A percentile compares a stretch with the other conserved stretches of the same genome.
Evolutionary conservation across 2,329 filamentous ascomycete genomes (phyloP).

Genomic region (Cadophora luteo-olivacea): DNA sequence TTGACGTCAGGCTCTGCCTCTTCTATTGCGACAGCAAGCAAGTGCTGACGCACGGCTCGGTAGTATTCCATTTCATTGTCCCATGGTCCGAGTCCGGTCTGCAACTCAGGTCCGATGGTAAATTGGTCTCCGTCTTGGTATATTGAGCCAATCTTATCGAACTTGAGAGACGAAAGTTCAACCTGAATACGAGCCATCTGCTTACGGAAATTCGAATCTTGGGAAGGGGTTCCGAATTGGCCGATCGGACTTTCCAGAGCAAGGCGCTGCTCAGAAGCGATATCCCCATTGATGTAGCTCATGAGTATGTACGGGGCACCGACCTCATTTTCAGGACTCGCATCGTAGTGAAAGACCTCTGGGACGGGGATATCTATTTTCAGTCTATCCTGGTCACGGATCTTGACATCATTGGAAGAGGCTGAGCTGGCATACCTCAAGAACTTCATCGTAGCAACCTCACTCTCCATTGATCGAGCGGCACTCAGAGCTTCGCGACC

Average conservation of each 20-base stretch:
- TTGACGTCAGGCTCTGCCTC: background rate
- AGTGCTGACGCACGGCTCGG: background rate
- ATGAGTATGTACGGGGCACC: background rate
- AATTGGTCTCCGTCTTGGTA: background rate
- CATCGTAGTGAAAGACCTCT: background rate
- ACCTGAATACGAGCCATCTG: background rate
- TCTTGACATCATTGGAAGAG: background rate
- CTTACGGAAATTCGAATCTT: background rate
- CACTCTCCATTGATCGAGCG: background rate
- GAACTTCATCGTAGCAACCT: background rate
- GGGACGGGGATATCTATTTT: background rate
- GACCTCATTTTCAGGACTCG: background rate
- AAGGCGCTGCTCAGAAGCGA: background rate
- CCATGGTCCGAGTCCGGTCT: background rate
- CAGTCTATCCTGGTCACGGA: background rate
- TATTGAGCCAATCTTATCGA: background rate
- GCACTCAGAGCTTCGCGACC: background rate
- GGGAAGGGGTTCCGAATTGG: background rate
- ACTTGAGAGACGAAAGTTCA: background rate
- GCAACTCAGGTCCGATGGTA: background rate
- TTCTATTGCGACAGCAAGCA: background rate
- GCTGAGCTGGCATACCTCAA: background rate
- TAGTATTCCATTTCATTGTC: background rate
- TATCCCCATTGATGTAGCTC: background rate
- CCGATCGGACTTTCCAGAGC: too few relatives aligned